Conservation (phyloP, 73 alveolate species). For the Halteria grandinella region DNA sequence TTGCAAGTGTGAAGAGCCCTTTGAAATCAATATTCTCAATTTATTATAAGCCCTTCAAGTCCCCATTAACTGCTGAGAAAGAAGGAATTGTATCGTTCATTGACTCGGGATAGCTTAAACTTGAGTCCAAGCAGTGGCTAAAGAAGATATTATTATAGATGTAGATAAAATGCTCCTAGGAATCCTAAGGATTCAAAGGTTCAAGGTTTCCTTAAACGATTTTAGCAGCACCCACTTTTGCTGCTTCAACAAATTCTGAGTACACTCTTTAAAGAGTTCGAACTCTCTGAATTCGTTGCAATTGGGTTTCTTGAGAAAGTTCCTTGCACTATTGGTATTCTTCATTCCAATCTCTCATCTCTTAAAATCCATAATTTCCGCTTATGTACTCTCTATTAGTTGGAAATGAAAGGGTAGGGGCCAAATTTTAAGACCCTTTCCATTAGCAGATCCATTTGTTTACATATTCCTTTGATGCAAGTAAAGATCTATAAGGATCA, state of each 20-base stretch:
- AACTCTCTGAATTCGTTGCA: constrained; percentile 80
- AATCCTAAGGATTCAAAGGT: constrained; percentile 88
- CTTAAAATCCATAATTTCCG: constrained; percentile 69
- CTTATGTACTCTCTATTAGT: constrained; percentile 21
- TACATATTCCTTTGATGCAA: too few species aligned
- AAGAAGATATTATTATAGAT: constrained; percentile 86
- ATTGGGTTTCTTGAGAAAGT: constrained; percentile 71
- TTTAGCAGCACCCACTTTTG: constrained; percentile 84
- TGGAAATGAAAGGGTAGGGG: too few species aligned
- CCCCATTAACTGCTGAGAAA: constrained; percentile 79
- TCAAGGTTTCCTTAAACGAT: constrained; percentile 71
- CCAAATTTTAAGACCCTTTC: too few species aligned
- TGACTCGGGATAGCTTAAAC: background rate
- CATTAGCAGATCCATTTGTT: too few species aligned
- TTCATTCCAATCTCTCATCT: constrained; percentile 92
- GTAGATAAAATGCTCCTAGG: constrained; percentile 70
- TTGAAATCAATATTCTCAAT: constrained; percentile 77
- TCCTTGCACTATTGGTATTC: constrained; percentile 82
- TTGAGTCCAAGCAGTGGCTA: constrained; percentile 75
- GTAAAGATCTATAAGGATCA: too few species aligned
- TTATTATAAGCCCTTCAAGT: constrained; percentile 73
- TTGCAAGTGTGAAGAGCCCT: constrained; percentile 74
- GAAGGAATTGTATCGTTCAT: constrained; percentile 80
- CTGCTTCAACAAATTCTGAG: constrained; percentile 87
- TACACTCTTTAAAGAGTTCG: constrained; percentile 81